Conservation (phyloP, 768 basidiomycete genomes). For the Amanita exitialis region DNA sequence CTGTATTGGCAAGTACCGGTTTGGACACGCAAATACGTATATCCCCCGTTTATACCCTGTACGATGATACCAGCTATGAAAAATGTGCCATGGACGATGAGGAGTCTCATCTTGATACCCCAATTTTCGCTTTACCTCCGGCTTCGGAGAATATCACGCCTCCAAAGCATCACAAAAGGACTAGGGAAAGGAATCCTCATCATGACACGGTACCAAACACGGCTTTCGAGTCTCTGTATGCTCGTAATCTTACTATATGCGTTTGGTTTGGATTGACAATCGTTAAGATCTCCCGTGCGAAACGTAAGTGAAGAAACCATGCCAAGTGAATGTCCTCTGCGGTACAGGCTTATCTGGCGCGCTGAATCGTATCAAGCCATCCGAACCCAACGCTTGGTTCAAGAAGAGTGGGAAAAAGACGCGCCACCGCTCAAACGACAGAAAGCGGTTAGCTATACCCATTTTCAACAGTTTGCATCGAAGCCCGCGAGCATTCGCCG, state of each 20-base stretch:
- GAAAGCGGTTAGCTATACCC: neutral
- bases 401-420: conserved; percentile 4
- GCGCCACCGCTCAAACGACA: conserved; percentile 2
- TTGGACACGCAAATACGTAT: neutral
- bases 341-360: conserved; percentile 1
- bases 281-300: neutral
- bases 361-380: neutral
- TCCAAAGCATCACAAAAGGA: neutral
- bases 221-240: neutral
- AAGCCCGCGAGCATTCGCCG: conserved; percentile 8
- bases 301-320: neutral
- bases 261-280: neutral
- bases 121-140: conserved; percentile 3
- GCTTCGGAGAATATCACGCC: conserved; percentile 2
- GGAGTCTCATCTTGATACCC: conserved; percentile 1
- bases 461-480: conserved; percentile 1
- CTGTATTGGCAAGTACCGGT: neutral
- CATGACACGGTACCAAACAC: neutral
- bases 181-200: neutral
- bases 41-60: neutral
- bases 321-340: neutral
- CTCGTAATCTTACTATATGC: neutral
- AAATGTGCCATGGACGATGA: neutral
- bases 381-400: neutral
- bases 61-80: neutral